Percentiles rank a stretch among this genome's conserved stretches.
Evolutionary conservation across 1,284 basidiomycete species (phyloP).

Genomic region (Acaromyces ingoldii): DNA sequence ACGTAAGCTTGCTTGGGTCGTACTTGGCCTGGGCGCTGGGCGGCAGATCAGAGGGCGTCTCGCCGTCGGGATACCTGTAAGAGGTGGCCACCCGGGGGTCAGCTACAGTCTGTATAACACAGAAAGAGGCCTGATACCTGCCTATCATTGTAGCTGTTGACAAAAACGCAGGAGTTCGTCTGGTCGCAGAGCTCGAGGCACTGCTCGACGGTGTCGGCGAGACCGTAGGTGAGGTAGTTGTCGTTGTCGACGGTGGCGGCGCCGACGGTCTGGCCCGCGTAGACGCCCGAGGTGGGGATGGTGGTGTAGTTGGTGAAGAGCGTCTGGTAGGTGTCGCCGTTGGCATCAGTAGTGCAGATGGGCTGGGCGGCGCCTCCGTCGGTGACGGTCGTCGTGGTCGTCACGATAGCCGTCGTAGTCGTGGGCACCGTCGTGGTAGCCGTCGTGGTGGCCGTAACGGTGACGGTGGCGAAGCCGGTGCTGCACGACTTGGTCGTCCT

Average conservation of each 20-base stretch:
- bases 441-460: not conserved
- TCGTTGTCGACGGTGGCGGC: constrained; percentile 23
- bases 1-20: no score
- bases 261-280: constrained; percentile 18
- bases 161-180: constrained; percentile 16
- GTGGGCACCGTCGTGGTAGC: not conserved
- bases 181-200: constrained; percentile 20
- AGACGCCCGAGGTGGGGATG: constrained; percentile 12
- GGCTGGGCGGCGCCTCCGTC: not conserved
- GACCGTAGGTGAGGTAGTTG: constrained; percentile 28
- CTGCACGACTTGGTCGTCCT: not conserved
- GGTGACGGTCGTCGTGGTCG: not conserved
- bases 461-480: not conserved
- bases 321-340: constrained; percentile 13
- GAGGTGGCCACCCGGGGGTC: no score
- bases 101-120: no score
- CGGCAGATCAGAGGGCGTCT: no score
- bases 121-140: constrained; percentile 29
- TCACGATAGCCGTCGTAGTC: not conserved
- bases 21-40: no score
- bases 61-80: no score
- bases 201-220: constrained; percentile 10
- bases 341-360: constrained; percentile 6
- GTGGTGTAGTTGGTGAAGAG: constrained; percentile 18
- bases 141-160: no score